phyloP scores from a whole-genome alignment of 2,329 filamentous ascomycete species.

The Arthroderma sp. region DNA sequence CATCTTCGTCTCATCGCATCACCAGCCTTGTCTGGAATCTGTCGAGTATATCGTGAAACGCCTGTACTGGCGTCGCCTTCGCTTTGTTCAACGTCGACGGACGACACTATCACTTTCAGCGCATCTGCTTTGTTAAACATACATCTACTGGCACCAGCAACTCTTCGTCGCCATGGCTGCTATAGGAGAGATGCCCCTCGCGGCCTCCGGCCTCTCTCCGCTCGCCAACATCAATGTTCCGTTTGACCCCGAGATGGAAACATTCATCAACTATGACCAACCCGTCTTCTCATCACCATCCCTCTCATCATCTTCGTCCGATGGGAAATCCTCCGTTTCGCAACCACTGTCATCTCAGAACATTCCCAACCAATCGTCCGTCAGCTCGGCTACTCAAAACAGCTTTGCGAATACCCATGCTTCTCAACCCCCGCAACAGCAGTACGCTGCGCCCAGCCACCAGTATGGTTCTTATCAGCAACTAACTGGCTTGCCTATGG shows the following conservation, averaged over 20 bases:
- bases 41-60: too few species aligned
- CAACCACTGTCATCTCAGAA: conserved; percentile 16
- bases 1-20: neutral
- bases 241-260: conserved; percentile 34
- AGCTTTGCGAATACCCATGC: conserved; percentile 23
- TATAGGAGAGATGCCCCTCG: conserved; percentile 11
- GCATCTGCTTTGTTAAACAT: too few species aligned
- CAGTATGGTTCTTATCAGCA: conserved; percentile 93
- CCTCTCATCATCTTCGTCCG: conserved; percentile 9
- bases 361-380: conserved; percentile 24
- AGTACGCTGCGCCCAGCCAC: conserved; percentile 69
- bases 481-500: conserved; percentile 81
- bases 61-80: neutral
- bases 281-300: conserved; percentile 26
- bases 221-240: conserved; percentile 19
- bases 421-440: conserved; percentile 31
- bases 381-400: conserved; percentile 21
- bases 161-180: conserved; percentile 9
- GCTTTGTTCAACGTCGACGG: neutral
- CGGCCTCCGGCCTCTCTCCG: conserved; percentile 17
- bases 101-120: too few species aligned
- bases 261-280: conserved; percentile 35
- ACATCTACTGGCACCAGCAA: neutral
- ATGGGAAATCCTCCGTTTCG: conserved; percentile 6
- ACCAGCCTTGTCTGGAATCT: neutral